Evolutionary conservation across 768 basidiomycete genomes (phyloP).

Genomic region (Psilocybe cubensis): DNA sequence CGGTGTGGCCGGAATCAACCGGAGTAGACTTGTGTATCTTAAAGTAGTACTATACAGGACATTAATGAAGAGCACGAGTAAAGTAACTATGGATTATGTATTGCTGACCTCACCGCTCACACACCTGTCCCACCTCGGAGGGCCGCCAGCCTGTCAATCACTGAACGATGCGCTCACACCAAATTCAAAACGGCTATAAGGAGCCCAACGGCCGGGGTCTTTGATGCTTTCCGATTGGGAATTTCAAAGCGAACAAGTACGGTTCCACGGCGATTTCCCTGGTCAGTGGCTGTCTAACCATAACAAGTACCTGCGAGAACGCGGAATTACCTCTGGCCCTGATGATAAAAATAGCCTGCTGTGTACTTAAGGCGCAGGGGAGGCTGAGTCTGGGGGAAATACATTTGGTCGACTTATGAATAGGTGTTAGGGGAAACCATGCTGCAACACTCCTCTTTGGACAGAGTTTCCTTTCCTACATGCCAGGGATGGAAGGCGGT

Average conservation of each 20-base stretch:
- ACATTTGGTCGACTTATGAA: no score
- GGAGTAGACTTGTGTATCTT: constrained; percentile 2
- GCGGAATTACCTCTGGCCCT: neutral
- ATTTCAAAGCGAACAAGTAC: neutral
- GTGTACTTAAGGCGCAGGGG: no score
- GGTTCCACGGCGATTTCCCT: neutral
- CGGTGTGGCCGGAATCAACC: constrained; percentile 17
- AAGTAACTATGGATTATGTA: no score
- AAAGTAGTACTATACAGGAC: neutral
- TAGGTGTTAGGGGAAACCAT: no score
- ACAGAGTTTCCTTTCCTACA: neutral
- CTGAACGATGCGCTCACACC: no score
- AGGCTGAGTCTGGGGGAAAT: no score
- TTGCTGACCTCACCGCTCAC: neutral
- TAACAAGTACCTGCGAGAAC: neutral
- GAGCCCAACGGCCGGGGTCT: constrained; percentile 16
- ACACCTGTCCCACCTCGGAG: constrained; percentile 1
- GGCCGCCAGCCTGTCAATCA: constrained; percentile 12
- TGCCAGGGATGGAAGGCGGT: neutral
- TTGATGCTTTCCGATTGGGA: no score
- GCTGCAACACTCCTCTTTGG: neutral
- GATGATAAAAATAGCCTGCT: no score
- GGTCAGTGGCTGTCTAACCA: neutral
- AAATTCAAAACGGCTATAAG: constrained; percentile 14
- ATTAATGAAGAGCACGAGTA: constrained; percentile 15